Evolutionary conservation across 2,329 filamentous ascomycete genomes (phyloP).

Genomic region (Fusarium lateritium): DNA sequence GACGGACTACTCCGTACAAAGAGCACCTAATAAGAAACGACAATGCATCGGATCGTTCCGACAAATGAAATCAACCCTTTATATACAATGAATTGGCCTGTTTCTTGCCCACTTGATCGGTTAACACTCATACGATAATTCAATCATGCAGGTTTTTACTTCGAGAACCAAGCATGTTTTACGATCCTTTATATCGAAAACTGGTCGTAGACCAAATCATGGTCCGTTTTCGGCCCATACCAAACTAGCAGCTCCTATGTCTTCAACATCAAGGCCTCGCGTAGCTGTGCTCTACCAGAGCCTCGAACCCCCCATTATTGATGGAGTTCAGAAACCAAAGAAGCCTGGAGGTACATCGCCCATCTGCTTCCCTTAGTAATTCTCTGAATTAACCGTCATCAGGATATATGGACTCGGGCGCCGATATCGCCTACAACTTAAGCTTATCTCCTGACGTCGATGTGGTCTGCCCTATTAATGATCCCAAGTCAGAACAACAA

Average conservation of each 20-base stretch:
- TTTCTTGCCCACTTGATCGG: not conserved
- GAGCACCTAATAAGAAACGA: not conserved
- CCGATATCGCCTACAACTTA: constrained; percentile 41
- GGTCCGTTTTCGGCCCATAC: not conserved
- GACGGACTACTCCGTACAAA: not conserved
- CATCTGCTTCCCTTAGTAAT: not conserved
- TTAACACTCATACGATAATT: not conserved
- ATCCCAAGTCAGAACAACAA: constrained; percentile 23
- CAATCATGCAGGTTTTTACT: not conserved
- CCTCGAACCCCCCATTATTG: constrained; percentile 62
- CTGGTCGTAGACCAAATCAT: not conserved
- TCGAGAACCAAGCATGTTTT: not conserved
- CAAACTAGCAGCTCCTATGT: not conserved
- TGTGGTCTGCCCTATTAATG: constrained; percentile 19
- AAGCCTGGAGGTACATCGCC: constrained; percentile 58
- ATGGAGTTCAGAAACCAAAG: constrained; percentile 63
- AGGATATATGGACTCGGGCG: constrained; percentile 42
- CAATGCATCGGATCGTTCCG: not conserved
- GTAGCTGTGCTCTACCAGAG: constrained; percentile 64
- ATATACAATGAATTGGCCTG: not conserved
- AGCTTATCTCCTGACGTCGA: constrained; percentile 30
- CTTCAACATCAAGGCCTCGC: constrained; percentile 13
- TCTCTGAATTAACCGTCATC: not conserved
- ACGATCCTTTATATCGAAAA: not conserved
- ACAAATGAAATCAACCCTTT: not conserved